Conservation (phyloP, 805 yeast genomes). For the Torulaspora indica region DNA sequence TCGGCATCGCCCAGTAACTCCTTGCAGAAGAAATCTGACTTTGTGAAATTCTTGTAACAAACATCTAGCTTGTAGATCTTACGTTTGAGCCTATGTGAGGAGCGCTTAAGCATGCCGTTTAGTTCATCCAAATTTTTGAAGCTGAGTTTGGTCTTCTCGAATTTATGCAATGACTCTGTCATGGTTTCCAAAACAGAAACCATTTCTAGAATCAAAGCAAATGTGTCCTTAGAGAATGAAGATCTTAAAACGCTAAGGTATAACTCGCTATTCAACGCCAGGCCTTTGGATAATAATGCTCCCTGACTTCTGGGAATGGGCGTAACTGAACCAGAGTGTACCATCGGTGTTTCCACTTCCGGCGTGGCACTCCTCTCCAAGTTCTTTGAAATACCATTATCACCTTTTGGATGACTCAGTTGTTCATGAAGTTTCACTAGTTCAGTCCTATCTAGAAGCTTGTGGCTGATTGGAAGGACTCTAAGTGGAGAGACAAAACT, state of each 20-base stretch:
- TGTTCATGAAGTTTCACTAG: conserved; percentile 18
- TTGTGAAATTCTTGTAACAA: conserved; percentile 37
- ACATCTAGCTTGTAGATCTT: conserved; percentile 35
- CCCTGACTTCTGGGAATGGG: conserved; percentile 35
- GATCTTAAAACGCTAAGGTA: conserved; percentile 35
- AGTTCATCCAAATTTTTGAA: conserved; percentile 11
- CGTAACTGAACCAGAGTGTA: conserved; percentile 30
- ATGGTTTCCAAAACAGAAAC: conserved; percentile 28
- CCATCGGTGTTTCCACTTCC: conserved; percentile 13
- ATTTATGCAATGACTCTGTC: conserved; percentile 16
- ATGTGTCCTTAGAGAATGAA: conserved; percentile 32
- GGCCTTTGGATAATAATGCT: conserved; percentile 1
- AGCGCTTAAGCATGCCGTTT: conserved; percentile 9
- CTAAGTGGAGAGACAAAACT: conserved; percentile 39
- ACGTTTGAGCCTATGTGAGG: conserved; percentile 26
- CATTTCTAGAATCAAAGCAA: conserved; percentile 35
- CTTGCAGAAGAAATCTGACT: conserved; percentile 36
- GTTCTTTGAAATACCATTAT: background rate
- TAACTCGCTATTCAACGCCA: conserved; percentile 16
- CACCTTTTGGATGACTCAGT: background rate
- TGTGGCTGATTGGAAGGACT: conserved; percentile 36
- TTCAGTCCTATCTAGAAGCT: conserved; percentile 21
- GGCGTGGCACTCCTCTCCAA: conserved; percentile 2
- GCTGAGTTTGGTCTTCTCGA: conserved; percentile 2
- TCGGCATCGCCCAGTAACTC: conserved; percentile 37